Base-by-base conservation (phyloP, 2,329 filamentous ascomycete species). In the Penicillium sp. region DNA sequence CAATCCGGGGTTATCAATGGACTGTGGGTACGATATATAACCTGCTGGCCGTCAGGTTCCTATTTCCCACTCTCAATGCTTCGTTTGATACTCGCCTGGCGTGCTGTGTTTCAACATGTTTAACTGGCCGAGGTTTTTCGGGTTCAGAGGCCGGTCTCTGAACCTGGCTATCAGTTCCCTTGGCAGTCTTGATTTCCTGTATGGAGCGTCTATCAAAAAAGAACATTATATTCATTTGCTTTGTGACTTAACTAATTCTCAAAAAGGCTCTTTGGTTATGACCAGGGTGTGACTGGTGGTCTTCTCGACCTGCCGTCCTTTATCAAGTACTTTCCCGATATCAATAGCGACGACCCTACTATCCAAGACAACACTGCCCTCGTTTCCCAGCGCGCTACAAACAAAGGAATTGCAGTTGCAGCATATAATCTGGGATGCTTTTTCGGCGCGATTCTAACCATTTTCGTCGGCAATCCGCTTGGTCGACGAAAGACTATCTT, bases 361-460 rank as follows among this genome's bases (percentile, higher is more conserved):
- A 40, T 56, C 12, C 9, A 27, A 4, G 37, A 49, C 13, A 20
- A 41, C 17, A 2, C 20, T 2, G 9, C 49, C 3, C 7, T 49
- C 3, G 37, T 33, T 13, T 59, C 53, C 12, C 55, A 64, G 40
- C 63, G 64, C 39, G 56, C 54, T 24, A 21, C 47, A 7, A 65
- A 65, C 18, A 64, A 67, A 62, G 70, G 71, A n/a, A 72, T 72
- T 47, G 65, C 68, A 0, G 69, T 75, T 23, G 71, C 74, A 10
- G 61, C 69, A 4, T 78, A 77, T 56, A 78, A 76, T 50, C 47
- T 78, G 5, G 76, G 77, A 18, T 80, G 78, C 58, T 79, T 81
- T 58, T 61, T 71, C 15, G 78, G 78, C 20, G 73, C 78, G 2
- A 66, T 79, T 29, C 56, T 72, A 12, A 78, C 75, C 17, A 79